phyloP scores from a whole-genome alignment of 2,329 filamentous ascomycete genomes.

The Colletotrichum caudatum region DNA sequence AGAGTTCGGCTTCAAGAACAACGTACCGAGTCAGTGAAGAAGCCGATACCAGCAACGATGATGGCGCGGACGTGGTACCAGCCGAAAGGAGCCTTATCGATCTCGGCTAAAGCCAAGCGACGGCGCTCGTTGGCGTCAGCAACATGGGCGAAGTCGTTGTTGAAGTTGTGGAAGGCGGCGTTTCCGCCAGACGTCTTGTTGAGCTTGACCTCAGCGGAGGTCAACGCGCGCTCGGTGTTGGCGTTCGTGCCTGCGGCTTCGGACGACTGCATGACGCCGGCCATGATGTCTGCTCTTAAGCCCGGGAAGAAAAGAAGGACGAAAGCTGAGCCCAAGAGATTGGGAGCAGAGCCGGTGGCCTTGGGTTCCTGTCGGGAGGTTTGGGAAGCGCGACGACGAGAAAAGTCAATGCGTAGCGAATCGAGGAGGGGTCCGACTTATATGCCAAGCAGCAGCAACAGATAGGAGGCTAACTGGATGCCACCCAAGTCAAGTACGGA shows the following conservation, averaged over 20 bases:
- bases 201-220: conserved; percentile 27
- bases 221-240: conserved; percentile 4
- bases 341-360: not conserved
- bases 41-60: conserved; percentile 84
- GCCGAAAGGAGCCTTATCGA: conserved; percentile 84
- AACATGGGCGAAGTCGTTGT: conserved; percentile 76
- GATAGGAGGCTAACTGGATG: conserved; percentile 7
- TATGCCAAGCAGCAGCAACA: conserved; percentile 11
- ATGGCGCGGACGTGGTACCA: conserved; percentile 87
- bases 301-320: conserved; percentile 31
- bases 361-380: conserved; percentile 13
- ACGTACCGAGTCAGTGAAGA: conserved; percentile 81
- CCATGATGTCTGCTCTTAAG: conserved; percentile 31
- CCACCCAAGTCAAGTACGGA: conserved; percentile 35
- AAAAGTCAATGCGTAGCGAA: conserved; percentile 13
- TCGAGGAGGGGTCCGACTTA: conserved; percentile 26
- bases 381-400: conserved; percentile 11
- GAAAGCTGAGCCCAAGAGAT: conserved; percentile 15
- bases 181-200: conserved; percentile 73
- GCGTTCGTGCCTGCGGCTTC: conserved; percentile 8
- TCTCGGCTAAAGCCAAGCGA: conserved; percentile 82
- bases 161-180: conserved; percentile 80
- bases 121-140: conserved; percentile 82
- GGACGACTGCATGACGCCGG: conserved; percentile 28
- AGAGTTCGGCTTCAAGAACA: not conserved